Evolutionary conservation across 2,329 filamentous ascomycete genomes (phyloP).

Genomic region (Gliomastix tumulicola): DNA sequence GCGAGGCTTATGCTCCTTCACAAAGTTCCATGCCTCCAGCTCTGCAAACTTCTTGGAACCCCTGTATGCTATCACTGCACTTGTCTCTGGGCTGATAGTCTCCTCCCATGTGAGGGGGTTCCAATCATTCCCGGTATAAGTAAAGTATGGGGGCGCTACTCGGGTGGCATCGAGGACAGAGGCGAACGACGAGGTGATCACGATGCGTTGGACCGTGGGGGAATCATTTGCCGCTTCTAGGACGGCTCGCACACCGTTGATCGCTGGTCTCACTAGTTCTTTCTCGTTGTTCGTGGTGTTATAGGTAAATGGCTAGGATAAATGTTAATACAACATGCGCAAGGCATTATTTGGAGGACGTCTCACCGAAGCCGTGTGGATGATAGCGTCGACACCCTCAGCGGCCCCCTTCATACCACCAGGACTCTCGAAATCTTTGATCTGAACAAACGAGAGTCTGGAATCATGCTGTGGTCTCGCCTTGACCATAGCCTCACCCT

Average conservation of each 20-base stretch:
- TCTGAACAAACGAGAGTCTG: constrained; percentile 31
- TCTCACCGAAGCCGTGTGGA: constrained; percentile 36
- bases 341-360: no score
- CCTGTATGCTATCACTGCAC: constrained; percentile 29
- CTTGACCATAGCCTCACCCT: constrained; percentile 24
- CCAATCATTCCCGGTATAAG: constrained; percentile 49
- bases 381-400: constrained; percentile 31
- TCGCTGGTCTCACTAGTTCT: constrained; percentile 35
- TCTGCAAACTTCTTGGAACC: constrained; percentile 27
- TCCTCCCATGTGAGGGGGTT: constrained; percentile 47
- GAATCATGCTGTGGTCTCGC: constrained; percentile 23
- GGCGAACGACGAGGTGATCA: constrained; percentile 65
- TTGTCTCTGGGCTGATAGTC: constrained; percentile 26
- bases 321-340: not conserved
- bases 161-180: constrained; percentile 47
- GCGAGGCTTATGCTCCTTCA: constrained; percentile 20
- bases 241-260: constrained; percentile 35
- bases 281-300: constrained; percentile 33
- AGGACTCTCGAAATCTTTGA: constrained; percentile 30
- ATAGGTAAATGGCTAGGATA: constrained; percentile 31
- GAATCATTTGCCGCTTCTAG: constrained; percentile 20
- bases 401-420: constrained; percentile 27
- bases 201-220: constrained; percentile 18
- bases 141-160: constrained; percentile 39
- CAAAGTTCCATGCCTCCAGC: constrained; percentile 22